Conservation (phyloP, 495 filamentous ascomycete species). For the Penicillium steckii region DNA sequence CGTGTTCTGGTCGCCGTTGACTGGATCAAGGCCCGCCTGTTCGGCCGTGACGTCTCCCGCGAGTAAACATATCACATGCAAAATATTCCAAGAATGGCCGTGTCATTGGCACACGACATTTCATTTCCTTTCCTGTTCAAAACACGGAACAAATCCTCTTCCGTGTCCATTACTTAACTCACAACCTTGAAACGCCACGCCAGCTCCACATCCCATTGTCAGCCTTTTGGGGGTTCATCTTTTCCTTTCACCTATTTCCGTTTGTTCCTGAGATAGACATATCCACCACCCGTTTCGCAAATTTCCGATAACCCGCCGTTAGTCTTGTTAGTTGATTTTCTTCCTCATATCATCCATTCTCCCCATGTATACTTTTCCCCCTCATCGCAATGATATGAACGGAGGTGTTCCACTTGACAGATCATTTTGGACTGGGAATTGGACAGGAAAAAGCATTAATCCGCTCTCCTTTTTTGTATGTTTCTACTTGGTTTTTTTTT, state of each 20-base stretch:
- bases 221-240: conserved; percentile 4
- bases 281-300: conserved; percentile 17
- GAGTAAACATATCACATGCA: conserved; percentile 56
- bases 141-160: conserved; percentile 4
- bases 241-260: conserved; percentile 3
- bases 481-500: conserved; percentile 4
- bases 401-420: not conserved
- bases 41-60: conserved; percentile 92
- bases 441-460: conserved; percentile 27
- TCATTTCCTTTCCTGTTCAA: conserved; percentile 11
- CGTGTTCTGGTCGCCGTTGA: conserved; percentile 88
- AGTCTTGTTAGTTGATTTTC: conserved; percentile 10
- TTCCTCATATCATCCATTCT: conserved; percentile 1
- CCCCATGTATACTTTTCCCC: conserved; percentile 10
- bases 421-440: conserved; percentile 4
- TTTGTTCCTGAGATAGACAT: conserved; percentile 24
- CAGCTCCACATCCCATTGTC: conserved; percentile 16
- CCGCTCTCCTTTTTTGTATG: conserved; percentile 8
- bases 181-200: conserved; percentile 18
- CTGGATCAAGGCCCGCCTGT: conserved; percentile 93
- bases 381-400: not conserved
- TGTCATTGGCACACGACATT: conserved; percentile 11
- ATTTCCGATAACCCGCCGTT: conserved; percentile 19
- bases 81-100: conserved; percentile 4
- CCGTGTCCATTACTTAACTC: not conserved